Base-by-base conservation (phyloP, 2,329 filamentous ascomycete species). In the Trichoderma pleuroti region DNA sequence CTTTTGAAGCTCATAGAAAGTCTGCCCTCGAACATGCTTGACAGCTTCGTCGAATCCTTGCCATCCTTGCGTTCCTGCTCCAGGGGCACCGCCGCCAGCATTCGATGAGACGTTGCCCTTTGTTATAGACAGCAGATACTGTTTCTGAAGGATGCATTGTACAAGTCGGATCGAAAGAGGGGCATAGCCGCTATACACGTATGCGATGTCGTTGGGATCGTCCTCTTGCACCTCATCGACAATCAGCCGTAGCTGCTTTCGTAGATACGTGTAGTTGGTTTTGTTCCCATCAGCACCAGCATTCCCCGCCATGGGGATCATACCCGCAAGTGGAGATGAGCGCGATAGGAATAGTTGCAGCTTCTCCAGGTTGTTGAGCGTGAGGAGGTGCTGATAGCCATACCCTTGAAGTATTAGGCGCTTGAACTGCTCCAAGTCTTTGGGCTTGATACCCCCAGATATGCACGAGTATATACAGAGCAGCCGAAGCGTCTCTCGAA, bases 181-280 rank as follows among this genome's bases (percentile, higher is more conserved):
- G 5, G 97, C 96, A 78, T 98, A 99, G 66, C 96, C 97, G 74
- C 93, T 97, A 82, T 98, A 99, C 12, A 98, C 94, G 77, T 99
- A 99, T n/a, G 94, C 92, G 72, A 98, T 91, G 76, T 99, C 96
- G 76, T 96, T 93, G 3, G 96, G 96, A 60, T 97, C 92, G 71
- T 96, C 91, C 80, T 99, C 96, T 78, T 97, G 94, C 49, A 99
- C 95, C 79, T 98, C 96, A 78, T 99, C 96, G 70, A 98, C 92
- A 78, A 98, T 97, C 18, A 99, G 87, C 34, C 92, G 90, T 16
- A 99, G 87, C 72, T 91, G 90, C 79, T 96, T 97, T 68, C 97
- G 91, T 6, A 98, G 84, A 74, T 93, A 92, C 5, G 90, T 91
- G 82, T 98, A 99, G 79, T 98, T 98, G 12, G 94, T 97, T 80